These are phyloP conservation scores for Discostella stelligeroides DNA, from an alignment of 108 stramenopile species.

Conservation along the genomic window DNA sequence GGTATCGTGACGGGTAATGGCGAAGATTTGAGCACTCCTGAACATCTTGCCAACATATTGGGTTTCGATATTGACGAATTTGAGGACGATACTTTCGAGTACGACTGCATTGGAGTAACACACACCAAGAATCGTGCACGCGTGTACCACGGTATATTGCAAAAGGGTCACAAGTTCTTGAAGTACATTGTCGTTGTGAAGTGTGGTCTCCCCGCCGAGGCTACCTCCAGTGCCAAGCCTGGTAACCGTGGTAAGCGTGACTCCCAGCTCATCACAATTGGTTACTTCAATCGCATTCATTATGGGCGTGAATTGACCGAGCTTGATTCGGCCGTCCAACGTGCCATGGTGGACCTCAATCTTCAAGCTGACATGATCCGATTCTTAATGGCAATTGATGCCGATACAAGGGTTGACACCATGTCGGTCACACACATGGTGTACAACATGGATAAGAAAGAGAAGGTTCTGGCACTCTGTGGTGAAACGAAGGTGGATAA, in stretches of 20 bases:
- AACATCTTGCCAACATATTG: conserved; percentile 54
- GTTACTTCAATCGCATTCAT: conserved; percentile 61
- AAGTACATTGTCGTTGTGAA: conserved; percentile 64
- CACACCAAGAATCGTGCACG: conserved; percentile 49
- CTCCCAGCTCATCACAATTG: conserved; percentile 61
- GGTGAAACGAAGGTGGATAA: conserved; percentile 67
- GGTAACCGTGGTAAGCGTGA: conserved; percentile 71
- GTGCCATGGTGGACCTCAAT: conserved; percentile 51
- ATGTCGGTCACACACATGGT: conserved; percentile 61
- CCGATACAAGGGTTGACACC: conserved; percentile 57
- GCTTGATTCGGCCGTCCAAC: conserved; percentile 52
- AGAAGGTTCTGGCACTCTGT: conserved; percentile 59
- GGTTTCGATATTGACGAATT: conserved; percentile 61
- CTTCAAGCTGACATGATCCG: conserved; percentile 57
- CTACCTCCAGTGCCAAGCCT: conserved; percentile 47
- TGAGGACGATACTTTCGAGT: conserved; percentile 54
- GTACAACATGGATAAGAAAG: conserved; percentile 55
- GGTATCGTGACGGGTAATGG: conserved; percentile 61
- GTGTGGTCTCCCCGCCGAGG: conserved; percentile 54
- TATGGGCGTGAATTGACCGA: conserved; percentile 56
- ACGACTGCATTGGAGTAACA: conserved; percentile 52
- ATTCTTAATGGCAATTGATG: conserved; percentile 64
- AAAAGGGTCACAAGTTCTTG: conserved; percentile 55
- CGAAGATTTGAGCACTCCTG: conserved; percentile 49
- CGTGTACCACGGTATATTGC: conserved; percentile 59